These are phyloP conservation scores for Crotalaria pallida DNA, from an alignment of 306 rosid genomes.

Conservation along the genomic window DNA sequence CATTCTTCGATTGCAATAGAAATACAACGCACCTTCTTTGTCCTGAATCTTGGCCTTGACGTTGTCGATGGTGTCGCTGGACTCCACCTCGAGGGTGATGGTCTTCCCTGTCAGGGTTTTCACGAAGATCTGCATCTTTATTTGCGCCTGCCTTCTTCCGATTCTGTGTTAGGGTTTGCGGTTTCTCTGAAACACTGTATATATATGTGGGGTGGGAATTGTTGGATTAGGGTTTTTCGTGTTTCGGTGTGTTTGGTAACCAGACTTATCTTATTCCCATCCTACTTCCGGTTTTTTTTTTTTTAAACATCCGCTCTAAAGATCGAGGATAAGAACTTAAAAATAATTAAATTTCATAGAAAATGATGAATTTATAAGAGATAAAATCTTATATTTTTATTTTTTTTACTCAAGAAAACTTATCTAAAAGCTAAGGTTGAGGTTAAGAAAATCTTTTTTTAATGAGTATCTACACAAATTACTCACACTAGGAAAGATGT, in stretches of 20 bases:
- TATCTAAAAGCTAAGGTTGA: too few relatives aligned
- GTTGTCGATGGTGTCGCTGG: slow-evolving; percentile 91
- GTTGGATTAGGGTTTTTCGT: slow-evolving; percentile 26
- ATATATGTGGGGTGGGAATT: neutral
- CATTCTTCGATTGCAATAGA: neutral
- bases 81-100: slow-evolving; percentile 98
- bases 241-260: neutral
- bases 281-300: neutral
- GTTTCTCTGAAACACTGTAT: neutral
- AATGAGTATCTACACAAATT: too few relatives aligned
- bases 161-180: slow-evolving; percentile 6
- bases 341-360: too few relatives aligned
- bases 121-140: slow-evolving; percentile 93
- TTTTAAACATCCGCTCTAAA: too few relatives aligned
- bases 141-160: neutral
- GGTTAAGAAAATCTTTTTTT: too few relatives aligned
- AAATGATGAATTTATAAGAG: too few relatives aligned
- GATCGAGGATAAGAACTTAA: too few relatives aligned
- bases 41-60: slow-evolving; percentile 94
- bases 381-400: too few relatives aligned
- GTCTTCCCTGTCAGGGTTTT: slow-evolving; percentile 98
- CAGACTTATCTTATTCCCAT: neutral
- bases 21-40: slow-evolving; percentile 61
- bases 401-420: too few relatives aligned
- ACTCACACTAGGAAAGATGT: too few relatives aligned